phyloP scores from a whole-genome alignment of 2,329 filamentous ascomycete species.

The Alternaria infectoria region DNA sequence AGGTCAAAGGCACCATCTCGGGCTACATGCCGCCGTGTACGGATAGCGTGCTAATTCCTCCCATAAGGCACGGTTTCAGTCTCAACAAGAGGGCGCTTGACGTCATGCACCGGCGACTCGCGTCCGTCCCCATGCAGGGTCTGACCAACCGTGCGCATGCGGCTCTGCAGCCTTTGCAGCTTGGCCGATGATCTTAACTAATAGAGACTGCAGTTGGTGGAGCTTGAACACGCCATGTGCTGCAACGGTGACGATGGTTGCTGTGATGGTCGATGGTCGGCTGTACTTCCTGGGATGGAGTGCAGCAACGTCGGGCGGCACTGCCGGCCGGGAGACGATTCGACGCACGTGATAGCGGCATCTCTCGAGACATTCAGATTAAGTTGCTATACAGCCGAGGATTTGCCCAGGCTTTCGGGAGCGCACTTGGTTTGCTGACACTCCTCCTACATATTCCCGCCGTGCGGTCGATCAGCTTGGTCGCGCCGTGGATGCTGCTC shows the following conservation, averaged over 20 bases:
- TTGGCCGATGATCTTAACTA: slow-evolving; percentile 37
- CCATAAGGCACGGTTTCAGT: slow-evolving; percentile 19
- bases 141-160: slow-evolving; percentile 31
- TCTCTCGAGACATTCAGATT: neutral
- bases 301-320: slow-evolving; percentile 7
- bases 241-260: slow-evolving; percentile 19
- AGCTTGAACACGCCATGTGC: slow-evolving; percentile 16
- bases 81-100: slow-evolving; percentile 31
- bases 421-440: neutral
- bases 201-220: slow-evolving; percentile 19
- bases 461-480: neutral
- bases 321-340: slow-evolving; percentile 11
- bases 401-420: neutral
- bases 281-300: slow-evolving; percentile 15
- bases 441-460: neutral
- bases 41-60: slow-evolving; percentile 22
- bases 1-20: slow-evolving; percentile 11
- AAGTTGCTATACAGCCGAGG: neutral
- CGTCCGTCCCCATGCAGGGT: slow-evolving; percentile 25
- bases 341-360: neutral
- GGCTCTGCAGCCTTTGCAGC: slow-evolving; percentile 38
- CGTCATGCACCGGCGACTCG: slow-evolving; percentile 24
- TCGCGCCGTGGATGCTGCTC: neutral
- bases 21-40: slow-evolving; percentile 19
- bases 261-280: slow-evolving; percentile 13